Base-by-base conservation (phyloP, 2,329 filamentous ascomycete species). In the Intubia oerlemansii region DNA sequence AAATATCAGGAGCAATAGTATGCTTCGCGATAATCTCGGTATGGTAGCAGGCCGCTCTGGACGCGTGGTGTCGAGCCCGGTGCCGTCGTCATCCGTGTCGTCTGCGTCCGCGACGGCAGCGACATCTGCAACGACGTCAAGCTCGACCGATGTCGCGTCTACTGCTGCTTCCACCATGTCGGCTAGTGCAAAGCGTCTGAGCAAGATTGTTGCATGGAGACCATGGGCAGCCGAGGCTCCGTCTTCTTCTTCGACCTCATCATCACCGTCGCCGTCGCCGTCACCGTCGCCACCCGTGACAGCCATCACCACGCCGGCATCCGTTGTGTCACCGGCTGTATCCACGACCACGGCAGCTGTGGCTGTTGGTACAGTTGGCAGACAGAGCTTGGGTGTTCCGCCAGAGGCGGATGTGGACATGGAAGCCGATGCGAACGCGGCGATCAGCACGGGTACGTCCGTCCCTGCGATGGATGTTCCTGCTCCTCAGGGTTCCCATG, bases 21-120 rank as follows among this genome's bases (percentile, higher is more conserved):
- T 67, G 16, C 55, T 75, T 16, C 61, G 69, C n/a, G 63, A 71
- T 13, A 66, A 49, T 39, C 59, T 59, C 7, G 50, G 50, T 21
- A 43, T 52, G 28, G 52, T 51, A 11, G 36, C 44, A 1, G 37
- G 46, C 2, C 44, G 50, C 18, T 8, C 24, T 3, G 29, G 16
- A 3, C 32, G 29, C 10, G 15, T 35, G 1, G 36, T 29, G n/a
- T 46, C 46, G 5, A 40, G 43, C 18, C 43, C 44, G 4, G 13
- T 29, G 7, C 17, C 22, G 4, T 27, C 32, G 13, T 15, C 28
- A 7, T 17, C 19, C 11, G 5, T n/a, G n/a, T n/a, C n/a, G n/a
- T n/a, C 17, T 9, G 10, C 25, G 9, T 13, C n/a, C 5, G 17
- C 8, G 25, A 14, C 25, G 9, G 17, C 25, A 5, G 19, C 25